A percentile compares a stretch with the other conserved stretches of the same genome.
phyloP scores from a whole-genome alignment of 257 asterid species.

The Solanum tacnaense region DNA sequence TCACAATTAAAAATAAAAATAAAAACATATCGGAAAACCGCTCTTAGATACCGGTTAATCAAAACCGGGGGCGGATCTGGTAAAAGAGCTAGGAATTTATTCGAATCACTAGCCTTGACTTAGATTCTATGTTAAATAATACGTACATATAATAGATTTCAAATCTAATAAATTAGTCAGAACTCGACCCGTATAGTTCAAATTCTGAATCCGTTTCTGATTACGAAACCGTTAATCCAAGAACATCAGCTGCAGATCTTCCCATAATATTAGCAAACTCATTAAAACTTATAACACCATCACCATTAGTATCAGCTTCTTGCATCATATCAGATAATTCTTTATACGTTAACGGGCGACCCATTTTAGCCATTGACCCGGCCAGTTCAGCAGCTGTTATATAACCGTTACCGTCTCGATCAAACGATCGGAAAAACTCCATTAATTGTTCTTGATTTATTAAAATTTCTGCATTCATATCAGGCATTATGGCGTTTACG shows the following conservation, averaged over 20 bases:
- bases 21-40: not conserved
- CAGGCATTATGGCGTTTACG: constrained; percentile 51
- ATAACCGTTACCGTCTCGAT: constrained; percentile 82
- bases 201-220: not conserved
- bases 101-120: not conserved
- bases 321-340: constrained; percentile 76
- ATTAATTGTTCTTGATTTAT: constrained; percentile 67
- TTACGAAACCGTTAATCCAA: constrained; percentile 32
- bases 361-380: constrained; percentile 86
- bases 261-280: constrained; percentile 72
- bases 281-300: constrained; percentile 68
- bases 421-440: constrained; percentile 74
- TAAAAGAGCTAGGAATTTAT: not conserved
- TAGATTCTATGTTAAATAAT: not conserved
- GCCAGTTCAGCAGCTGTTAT: constrained; percentile 88
- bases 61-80: not conserved
- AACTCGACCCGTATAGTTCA: not conserved
- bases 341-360: constrained; percentile 67
- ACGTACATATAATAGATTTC: not conserved
- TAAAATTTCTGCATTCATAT: constrained; percentile 47
- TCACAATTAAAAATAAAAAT: not conserved
- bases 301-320: constrained; percentile 85
- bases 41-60: not conserved
- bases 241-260: constrained; percentile 56
- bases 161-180: not conserved